Base-by-base conservation (phyloP, 2,329 filamentous ascomycete species). In the Clarireedia sp. region DNA sequence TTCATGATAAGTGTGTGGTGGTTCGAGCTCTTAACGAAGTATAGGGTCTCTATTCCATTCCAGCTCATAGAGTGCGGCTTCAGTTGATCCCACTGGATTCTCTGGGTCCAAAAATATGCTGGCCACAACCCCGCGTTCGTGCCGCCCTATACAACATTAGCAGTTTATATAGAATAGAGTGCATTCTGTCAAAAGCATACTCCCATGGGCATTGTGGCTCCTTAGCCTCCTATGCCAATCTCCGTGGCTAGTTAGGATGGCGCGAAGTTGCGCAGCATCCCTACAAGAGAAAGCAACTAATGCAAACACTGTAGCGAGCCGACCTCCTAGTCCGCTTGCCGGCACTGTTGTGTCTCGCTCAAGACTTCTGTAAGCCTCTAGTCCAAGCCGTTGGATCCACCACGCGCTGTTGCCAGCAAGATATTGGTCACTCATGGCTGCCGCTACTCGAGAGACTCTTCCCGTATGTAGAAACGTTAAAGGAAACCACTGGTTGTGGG, bases 281-380 rank as follows among this genome's bases (percentile, higher is more conserved):
- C 7, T 16, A 19, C 65, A 67, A 23, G 62, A 61, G 44, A 64
- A 64, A 19, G 64, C 64, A 17, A 66, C 29, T n/a, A 67, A 46
- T 14, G 53, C 63, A 16, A 67, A 51, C 3, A 67, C 8, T 3
- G 60, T 59, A 23, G 61, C 50, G 5, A 67, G 43, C 21, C 60
- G 55, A 0, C 65, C 65, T 16, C 60, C 54, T 5, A 67, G 51
- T 23, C 62, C 62, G 10, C 16, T 24, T 3, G 49, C 51, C 4
- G 45, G 26, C 1, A 4, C 10, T 16, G 21, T 36, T 7, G 47
- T 41, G 8, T 29, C n/a, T 12, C 21, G 14, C 8, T 59, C 21
- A 5, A n/a, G 50, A 21, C 48, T 44, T n/a, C 40, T 12, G 29
- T 62, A 66, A 1, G 43, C 0, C 0, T 49, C 23, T 1, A 63